Base-by-base conservation (phyloP, 108 stramenopile genomes). In the Skeletonema grethae region DNA sequence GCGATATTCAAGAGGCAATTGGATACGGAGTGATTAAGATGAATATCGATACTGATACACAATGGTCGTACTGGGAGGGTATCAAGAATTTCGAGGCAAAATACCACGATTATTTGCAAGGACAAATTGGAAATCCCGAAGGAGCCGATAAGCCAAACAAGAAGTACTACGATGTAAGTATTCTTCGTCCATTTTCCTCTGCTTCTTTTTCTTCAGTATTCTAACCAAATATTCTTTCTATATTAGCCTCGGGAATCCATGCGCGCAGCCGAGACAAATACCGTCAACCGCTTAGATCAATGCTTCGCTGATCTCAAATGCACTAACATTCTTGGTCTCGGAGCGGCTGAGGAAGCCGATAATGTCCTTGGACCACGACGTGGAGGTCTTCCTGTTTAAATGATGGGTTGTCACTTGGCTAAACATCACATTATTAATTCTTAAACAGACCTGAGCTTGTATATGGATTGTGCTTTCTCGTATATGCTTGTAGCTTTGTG, bases 1-100 rank as follows among this genome's bases (percentile, higher is more conserved):
- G 79, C 30, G 97, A 96, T 59, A 97, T 97, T 80, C 84, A 82
- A 38, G 69, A 85, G 55, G 87, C 97, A 28, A 75, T 91, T 61
- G 83, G 83, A 58, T 94, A 91, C 48, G 96, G 97, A 57, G 90
- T 92, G 38, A 90, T 97, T 73, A 97, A 97, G 92, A 97, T 97
- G 97, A 97, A 97, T 83, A 96, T 97, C 71, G 97, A 97, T 74
- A 97, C 97, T n/a, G 97, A 97, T 80, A 96, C 94, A 38, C 97
- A 97, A 88, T 97, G 97, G 97, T 85, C 85, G 56, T 95, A 89
- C 72, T 95, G 94, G 94, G 84, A 87, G 50, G 92, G 92, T 60
- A 88, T 93, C 75, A 83, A 84, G 67, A 77, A 89, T 45, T 93
- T 87, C 67, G 90, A 90, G 66, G 65, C 69, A 16, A 93, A 90